A percentile compares a stretch with the other conserved stretches of the same genome.
Evolutionary conservation across 148 eudicot genomes (phyloP).

Genomic region (Rhododendron henanense): DNA sequence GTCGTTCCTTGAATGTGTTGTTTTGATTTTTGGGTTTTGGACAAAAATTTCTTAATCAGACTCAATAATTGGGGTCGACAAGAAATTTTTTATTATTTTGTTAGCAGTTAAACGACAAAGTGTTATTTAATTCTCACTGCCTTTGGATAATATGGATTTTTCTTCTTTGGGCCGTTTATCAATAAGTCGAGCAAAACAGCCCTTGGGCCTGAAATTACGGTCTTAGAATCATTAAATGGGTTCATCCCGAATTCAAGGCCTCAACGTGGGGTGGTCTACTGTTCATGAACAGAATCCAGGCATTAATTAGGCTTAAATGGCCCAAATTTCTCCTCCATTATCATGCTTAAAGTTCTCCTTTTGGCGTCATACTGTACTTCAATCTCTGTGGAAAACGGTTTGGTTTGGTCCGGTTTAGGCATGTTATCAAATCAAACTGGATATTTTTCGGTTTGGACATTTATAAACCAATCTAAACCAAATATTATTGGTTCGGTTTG

Average conservation of each 20-base stretch:
- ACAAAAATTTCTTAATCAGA: neutral
- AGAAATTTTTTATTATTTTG: neutral
- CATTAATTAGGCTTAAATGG: too few species aligned
- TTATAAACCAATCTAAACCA: too few species aligned
- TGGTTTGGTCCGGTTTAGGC: too few species aligned
- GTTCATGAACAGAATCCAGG: neutral
- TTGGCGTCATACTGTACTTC: too few species aligned
- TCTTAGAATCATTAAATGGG: neutral
- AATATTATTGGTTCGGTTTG: too few species aligned
- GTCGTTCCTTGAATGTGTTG: too few species aligned
- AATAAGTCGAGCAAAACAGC: neutral
- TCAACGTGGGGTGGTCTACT: neutral
- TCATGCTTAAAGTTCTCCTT: too few species aligned
- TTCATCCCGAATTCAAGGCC: neutral
- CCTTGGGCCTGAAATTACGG: too few species aligned
- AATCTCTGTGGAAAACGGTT: too few species aligned
- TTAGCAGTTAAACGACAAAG: neutral
- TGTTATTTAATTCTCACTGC: neutral
- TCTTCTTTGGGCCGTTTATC: neutral
- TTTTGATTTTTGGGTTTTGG: neutral
- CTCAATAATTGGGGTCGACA: neutral
- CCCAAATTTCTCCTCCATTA: too few species aligned
- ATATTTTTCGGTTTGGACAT: too few species aligned
- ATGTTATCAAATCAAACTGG: too few species aligned
- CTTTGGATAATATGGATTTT: neutral